phyloP scores from a whole-genome alignment of 1,139 yeast species.

The Pichia sp. region DNA sequence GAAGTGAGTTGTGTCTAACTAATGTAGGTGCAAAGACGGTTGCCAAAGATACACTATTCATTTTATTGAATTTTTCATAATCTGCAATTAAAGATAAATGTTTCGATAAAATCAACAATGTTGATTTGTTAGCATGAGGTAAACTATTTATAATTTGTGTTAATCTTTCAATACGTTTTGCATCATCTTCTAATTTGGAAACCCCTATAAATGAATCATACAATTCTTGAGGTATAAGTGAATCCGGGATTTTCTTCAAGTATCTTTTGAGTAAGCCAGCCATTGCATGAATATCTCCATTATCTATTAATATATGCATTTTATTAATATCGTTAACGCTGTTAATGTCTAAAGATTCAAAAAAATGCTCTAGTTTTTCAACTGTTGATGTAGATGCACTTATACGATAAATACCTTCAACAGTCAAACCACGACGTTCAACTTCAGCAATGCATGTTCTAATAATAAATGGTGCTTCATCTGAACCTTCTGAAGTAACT shows the following conservation, averaged over 20 bases:
- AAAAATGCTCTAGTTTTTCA: constrained; percentile 41
- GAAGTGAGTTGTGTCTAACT: constrained; percentile 55
- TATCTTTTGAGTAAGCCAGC: constrained; percentile 85
- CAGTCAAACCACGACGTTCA: constrained; percentile 61
- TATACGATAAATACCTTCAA: constrained; percentile 86
- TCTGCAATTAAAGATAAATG: constrained; percentile 59
- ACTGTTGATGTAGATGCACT: constrained; percentile 84
- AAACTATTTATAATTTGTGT: constrained; percentile 32
- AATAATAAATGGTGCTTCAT: constrained; percentile 60
- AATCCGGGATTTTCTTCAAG: constrained; percentile 76
- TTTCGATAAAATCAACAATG: constrained; percentile 48
- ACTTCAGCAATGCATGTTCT: constrained; percentile 72
- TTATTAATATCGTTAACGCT: constrained; percentile 34
- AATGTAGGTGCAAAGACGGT: constrained; percentile 96
- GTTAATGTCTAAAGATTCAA: constrained; percentile 30
- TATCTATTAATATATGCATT: constrained; percentile 40
- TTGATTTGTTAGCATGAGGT: constrained; percentile 62
- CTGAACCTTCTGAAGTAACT: constrained; percentile 51
- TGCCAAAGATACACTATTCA: constrained; percentile 77
- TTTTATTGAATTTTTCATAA: constrained; percentile 49
- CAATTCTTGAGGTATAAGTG: constrained; percentile 63
- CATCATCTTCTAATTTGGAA: constrained; percentile 29
- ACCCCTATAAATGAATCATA: constrained; percentile 62
- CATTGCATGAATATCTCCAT: constrained; percentile 77
- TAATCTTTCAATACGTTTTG: constrained; percentile 30